Evolutionary conservation across 192 early-diverging fungal species (phyloP).

Genomic region (Paraglomus brasilianum): DNA sequence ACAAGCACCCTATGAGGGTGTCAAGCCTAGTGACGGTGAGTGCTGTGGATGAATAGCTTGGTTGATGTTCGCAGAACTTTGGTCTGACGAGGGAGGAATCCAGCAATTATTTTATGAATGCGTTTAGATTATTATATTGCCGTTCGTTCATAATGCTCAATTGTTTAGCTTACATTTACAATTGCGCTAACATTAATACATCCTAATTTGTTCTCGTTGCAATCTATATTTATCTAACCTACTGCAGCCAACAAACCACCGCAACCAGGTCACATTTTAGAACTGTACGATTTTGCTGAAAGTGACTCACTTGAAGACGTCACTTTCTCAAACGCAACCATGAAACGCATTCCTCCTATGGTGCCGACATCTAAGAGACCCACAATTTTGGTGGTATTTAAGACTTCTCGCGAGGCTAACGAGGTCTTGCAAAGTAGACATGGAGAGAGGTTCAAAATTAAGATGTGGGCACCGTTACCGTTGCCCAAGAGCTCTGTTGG

Average conservation of each 20-base stretch:
- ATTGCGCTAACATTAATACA: neutral
- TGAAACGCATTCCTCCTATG: constrained; percentile 4
- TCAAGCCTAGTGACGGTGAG: constrained; percentile 28
- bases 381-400: constrained; percentile 24
- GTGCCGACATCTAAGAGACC: constrained; percentile 1
- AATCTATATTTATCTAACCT: neutral
- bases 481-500: too few relatives aligned
- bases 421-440: neutral
- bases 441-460: constrained; percentile 19
- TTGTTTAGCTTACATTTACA: too few relatives aligned
- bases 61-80: too few relatives aligned
- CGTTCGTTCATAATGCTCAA: too few relatives aligned
- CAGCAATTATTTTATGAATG: too few relatives aligned
- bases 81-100: too few relatives aligned
- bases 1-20: constrained; percentile 28
- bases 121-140: too few relatives aligned
- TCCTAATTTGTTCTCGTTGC: neutral
- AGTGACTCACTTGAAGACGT: constrained; percentile 5
- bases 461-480: constrained; percentile 29
- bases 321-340: constrained; percentile 12
- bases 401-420: constrained; percentile 21
- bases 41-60: too few relatives aligned
- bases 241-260: constrained; percentile 24
- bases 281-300: constrained; percentile 24
- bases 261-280: constrained; percentile 25